Base-by-base conservation (phyloP, 768 basidiomycete species). In the Amanita exitialis region DNA sequence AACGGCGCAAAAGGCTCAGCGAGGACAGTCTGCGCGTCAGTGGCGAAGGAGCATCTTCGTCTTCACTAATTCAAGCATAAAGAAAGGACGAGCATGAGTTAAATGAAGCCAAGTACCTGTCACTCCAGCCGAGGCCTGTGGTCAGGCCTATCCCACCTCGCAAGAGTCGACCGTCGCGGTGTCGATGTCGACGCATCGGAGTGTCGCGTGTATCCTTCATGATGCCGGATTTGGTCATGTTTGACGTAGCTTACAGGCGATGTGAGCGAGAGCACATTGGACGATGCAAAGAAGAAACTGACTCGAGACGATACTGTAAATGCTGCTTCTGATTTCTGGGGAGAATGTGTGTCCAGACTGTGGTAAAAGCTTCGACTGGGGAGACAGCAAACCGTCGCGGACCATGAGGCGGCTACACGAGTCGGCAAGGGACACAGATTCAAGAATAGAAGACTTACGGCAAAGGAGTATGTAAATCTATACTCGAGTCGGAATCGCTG, bases 121-220 rank as follows among this genome's bases (percentile, higher is more conserved):
- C 83, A 57, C 82, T 83, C 83, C 83, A 86, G 0, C 83, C 83
- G 12, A 86, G 64, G 5, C 83, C 83, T 6, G 83, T 86, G 4
- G 83, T 86, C 49, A 86, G 60, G 2, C 83, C 83, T 47, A 85
- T 73, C 2, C 83, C 83, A 1, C 81, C 83, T 44, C 68, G 63
- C 50, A 86, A 64, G 15, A 78, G 52, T 30, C 63, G 66, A 0
- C 82, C 82, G 57, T 86, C 82, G 2, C 82, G 75, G 61, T 85
- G 83, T 23, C 83, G 67, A 1, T 73, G 71, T 28, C 80, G 66
- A 34, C 83, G 66, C 57, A 66, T 71, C 0, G 71, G 72, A 0
- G 81, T 84, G 57, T 86, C 78, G 1, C 80, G 68, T 21, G 73
- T 64, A 45, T 83, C 82, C 56, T 79, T 81, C 44, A 69, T 61